Conservation (phyloP, 1,284 basidiomycete species). For the Microbotryum scabiosae region DNA sequence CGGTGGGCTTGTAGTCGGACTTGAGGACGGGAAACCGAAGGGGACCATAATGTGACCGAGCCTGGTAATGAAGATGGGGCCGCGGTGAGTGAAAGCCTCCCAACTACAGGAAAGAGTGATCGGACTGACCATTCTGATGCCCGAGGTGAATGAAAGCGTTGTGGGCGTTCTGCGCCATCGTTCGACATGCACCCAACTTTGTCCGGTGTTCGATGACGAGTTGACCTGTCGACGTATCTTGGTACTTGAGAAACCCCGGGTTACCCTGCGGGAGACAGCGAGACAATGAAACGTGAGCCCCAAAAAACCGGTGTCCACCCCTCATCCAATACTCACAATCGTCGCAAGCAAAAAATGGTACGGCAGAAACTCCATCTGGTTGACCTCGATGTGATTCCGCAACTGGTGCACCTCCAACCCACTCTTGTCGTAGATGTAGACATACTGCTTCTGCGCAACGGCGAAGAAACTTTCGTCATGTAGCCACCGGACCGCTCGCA, state of each 20-base stretch:
- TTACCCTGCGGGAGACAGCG: conserved; percentile 53
- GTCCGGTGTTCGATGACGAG: conserved; percentile 84
- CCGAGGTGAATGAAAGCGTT: conserved; percentile 90
- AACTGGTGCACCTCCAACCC: conserved; percentile 87
- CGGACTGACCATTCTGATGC: conserved; percentile 59
- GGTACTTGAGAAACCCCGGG: conserved; percentile 85
- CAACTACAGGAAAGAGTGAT: not conserved
- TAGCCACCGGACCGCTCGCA: conserved; percentile 82
- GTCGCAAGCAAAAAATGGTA: conserved; percentile 91
- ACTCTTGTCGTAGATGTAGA: conserved; percentile 89
- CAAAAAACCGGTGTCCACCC: not conserved
- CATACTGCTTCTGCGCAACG: conserved; percentile 93
- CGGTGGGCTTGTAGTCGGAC: conserved; percentile 86
- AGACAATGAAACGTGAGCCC: not conserved
- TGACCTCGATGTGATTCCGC: conserved; percentile 75
- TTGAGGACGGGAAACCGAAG: conserved; percentile 81
- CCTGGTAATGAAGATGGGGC: conserved; percentile 40
- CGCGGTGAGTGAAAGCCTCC: not conserved
- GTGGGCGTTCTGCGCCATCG: conserved; percentile 86
- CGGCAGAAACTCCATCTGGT: conserved; percentile 82
- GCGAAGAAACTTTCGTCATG: conserved; percentile 90
- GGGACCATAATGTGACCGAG: conserved; percentile 90
- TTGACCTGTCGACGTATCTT: conserved; percentile 89
- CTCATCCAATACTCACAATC: conserved; percentile 51
- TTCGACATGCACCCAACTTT: conserved; percentile 72